phyloP scores from a whole-genome alignment of 805 yeast genomes.

The Metschnikowia hibisci region DNA sequence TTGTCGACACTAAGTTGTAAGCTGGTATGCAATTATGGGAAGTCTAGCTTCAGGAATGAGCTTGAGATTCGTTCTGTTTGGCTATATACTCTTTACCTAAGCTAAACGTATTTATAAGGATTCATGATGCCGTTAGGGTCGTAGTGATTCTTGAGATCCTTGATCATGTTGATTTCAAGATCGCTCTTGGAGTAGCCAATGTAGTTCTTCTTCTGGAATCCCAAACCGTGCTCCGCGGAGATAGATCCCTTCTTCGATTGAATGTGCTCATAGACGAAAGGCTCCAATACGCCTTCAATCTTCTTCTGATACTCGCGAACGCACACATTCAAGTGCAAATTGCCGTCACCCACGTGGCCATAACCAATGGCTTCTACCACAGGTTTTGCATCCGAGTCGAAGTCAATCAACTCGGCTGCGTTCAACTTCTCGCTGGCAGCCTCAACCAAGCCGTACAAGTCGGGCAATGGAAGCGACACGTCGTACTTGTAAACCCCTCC shows the following conservation, averaged over 20 bases:
- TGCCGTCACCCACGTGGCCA: constrained; percentile 99
- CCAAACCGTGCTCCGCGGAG: constrained; percentile 96
- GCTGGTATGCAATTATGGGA: too few species aligned
- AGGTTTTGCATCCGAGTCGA: constrained; percentile 61
- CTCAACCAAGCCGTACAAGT: constrained; percentile 76
- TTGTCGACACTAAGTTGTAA: constrained; percentile 20
- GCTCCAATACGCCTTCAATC: constrained; percentile 82
- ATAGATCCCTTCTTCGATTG: constrained; percentile 72
- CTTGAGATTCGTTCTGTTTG: too few species aligned
- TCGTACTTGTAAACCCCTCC: constrained; percentile 99
- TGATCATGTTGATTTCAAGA: constrained; percentile 68
- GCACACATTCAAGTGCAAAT: constrained; percentile 88
- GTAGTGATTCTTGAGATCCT: constrained; percentile 69
- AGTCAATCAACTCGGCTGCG: constrained; percentile 55
- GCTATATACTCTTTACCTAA: not conserved
- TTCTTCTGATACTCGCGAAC: constrained; percentile 77
- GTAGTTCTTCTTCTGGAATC: constrained; percentile 92
- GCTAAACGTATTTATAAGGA: constrained; percentile 83
- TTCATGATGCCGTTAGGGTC: constrained; percentile 92
- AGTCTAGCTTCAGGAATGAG: too few species aligned
- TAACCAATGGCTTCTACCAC: constrained; percentile 90
- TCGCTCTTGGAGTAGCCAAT: constrained; percentile 79
- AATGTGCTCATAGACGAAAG: constrained; percentile 93
- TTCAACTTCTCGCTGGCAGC: constrained; percentile 63
- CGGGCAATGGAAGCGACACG: constrained; percentile 82